Base-by-base conservation (phyloP, 2,329 filamentous ascomycete genomes). In the Aureobasidium namibiae region DNA sequence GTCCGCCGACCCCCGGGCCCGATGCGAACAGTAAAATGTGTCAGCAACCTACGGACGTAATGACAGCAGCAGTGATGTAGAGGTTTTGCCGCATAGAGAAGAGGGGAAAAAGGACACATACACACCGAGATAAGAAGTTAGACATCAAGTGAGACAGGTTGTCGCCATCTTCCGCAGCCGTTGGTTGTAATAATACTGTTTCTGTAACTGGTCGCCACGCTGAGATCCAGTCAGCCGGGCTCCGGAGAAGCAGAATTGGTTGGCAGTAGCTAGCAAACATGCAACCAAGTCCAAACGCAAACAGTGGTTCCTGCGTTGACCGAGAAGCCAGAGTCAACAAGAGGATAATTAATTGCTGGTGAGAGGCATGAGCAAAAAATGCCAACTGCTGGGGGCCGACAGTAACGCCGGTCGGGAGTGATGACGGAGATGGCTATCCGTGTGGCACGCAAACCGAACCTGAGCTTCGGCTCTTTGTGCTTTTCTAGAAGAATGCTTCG, bases 111-210 rank as follows among this genome's bases (percentile, higher is more conserved):
- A 45, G 26, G 36, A 42, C 34, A 18, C 24, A 36, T 33, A 33
- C 36, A 8, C n/a, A 13, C 4, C 23, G 24, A 38, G 26, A 41
- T 21, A 42, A 31, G 21, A 41, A 56, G 26, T 56, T 56, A 56
- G 52, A 56, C 52, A 56, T 56, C 16, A 39, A 44, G 21, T 56
- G 52, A 56, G 52, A 56, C 52, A 56, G 39, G 26, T 45, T 39
- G 39, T 56, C 38, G 52, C 52, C 38, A 56, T 56, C 52, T 56
- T 56, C 38, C 29, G 52, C 36, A 26, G 29, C 52, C 52, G 52
- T 56, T 56, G 38, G 29, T 39, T 41, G 52, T 56, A 56, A 56
- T 56, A 56, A 45, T 44, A 56, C 52, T 41, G 52, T 56, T 56
- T 26, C 14, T 16, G 24, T 13, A 33, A 52, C 24, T 45, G 52